These are phyloP conservation scores for Boletus reticuloceps DNA, from an alignment of 768 basidiomycete genomes.

Conservation along the genomic window DNA sequence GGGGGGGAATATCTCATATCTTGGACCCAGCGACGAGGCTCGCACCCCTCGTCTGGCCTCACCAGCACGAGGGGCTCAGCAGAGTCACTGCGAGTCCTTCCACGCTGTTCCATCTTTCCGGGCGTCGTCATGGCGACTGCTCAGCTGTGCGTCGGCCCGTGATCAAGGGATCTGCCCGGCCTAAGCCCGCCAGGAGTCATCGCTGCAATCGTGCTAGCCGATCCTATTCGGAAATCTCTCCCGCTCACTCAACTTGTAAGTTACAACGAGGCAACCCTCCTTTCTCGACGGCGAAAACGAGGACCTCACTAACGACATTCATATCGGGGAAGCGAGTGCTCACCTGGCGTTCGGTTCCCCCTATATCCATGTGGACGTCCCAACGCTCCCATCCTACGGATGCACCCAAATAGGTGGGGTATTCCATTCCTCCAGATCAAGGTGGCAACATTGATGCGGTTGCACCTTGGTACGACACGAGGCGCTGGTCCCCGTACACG, in stretches of 20 bases:
- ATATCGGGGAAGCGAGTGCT: conserved; percentile 5
- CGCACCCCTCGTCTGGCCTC: not conserved
- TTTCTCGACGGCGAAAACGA: conserved; percentile 5
- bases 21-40: too few species aligned
- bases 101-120: not conserved
- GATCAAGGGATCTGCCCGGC: not conserved
- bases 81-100: not conserved
- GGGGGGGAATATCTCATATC: too few species aligned
- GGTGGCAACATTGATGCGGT: too few species aligned
- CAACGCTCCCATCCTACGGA: too few species aligned
- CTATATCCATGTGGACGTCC: not conserved
- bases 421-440: conserved; percentile 9
- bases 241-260: too few species aligned
- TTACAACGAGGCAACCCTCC: conserved; percentile 19
- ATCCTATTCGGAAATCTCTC: too few species aligned
- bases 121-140: conserved; percentile 5
- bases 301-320: too few species aligned
- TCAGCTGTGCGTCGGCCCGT: not conserved
- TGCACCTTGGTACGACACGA: not conserved
- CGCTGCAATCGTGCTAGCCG: too few species aligned
- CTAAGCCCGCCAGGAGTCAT: not conserved
- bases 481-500: not conserved
- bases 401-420: not conserved
- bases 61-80: not conserved
- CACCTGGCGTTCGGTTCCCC: not conserved